Evolutionary conservation across 148 eudicot genomes (phyloP), one percentile per base, ranked within the genome.

Genomic region (Fallopia convolvulus): DNA sequence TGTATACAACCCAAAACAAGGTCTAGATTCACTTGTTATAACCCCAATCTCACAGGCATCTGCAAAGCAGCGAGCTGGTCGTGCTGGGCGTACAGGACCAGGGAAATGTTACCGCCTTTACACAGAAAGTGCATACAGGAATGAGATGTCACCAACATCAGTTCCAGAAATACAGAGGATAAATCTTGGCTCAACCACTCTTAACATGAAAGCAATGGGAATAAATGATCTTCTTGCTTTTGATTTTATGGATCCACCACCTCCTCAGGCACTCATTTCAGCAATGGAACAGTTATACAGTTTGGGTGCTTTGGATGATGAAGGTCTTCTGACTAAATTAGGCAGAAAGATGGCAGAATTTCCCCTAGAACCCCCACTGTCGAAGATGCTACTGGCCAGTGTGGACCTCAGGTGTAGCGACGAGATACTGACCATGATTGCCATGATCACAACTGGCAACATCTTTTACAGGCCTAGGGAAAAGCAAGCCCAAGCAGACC

Each of bases 171-270:
- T 94, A 33, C 97, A 90, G 76, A 92, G 97, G 81, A 89, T 88
- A 76, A 92, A 92, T 86, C 96, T 94, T 74, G 99, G 97, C 39
- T 77, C 72, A 65, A 86, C 85, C 36, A 86, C 90, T n/a, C 84
- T 92, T 68, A 88, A 74, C 5, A 83, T 92, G 93, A 94, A 94
- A 85, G 95, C 98, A 26, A 92, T 94, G 98, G 93, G 97, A 10
- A 90, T 94, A 55, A 90, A 94, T 80, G 97, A 94, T 82, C 87
- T 92, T 21, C 83, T 94, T 13, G 86, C 93, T 46, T 90, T 94
- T 75, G 98, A 94, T 83, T 94, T 92, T 79, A 94, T 94, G 98
- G 98, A 94, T 79, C 93, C 97, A 9, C 98, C 98, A 23, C 81
- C 98, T 76, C 91, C 98, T 44, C 97, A 94, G 78, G 93, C 97